phyloP scores from a whole-genome alignment of 2,329 filamentous ascomycete species.

The Hawksworthiomyces lignivorus region DNA sequence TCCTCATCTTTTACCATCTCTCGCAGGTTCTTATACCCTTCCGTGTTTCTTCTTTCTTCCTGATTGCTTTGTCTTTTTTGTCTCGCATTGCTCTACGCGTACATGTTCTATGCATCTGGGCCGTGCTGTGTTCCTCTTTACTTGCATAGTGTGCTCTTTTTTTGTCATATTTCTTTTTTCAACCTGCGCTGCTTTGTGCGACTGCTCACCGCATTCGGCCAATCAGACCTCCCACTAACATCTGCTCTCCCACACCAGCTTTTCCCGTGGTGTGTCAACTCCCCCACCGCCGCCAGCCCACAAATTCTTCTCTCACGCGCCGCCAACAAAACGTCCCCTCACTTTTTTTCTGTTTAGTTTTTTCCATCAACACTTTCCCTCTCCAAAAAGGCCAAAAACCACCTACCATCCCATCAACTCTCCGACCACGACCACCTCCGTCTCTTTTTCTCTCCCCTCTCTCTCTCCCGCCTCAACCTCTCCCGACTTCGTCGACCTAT shows the following conservation, averaged over 20 bases:
- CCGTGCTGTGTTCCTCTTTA: neutral
- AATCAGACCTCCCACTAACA: conserved; percentile 11
- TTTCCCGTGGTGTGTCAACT: conserved; percentile 1
- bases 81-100: too few relatives aligned
- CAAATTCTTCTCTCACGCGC: conserved; percentile 14
- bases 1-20: too few relatives aligned
- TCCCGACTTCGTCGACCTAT: conserved; percentile 5
- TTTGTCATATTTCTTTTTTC: conserved; percentile 5
- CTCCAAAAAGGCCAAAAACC: conserved; percentile 2
- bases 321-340: conserved; percentile 10
- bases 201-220: conserved; percentile 8
- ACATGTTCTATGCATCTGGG: too few relatives aligned
- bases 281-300: conserved; percentile 10
- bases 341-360: conserved; percentile 11
- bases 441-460: neutral
- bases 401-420: neutral
- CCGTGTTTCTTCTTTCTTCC: too few relatives aligned
- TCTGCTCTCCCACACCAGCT: conserved; percentile 8
- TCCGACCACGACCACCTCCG: conserved; percentile 1
- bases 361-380: conserved; percentile 1
- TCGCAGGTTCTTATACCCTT: too few relatives aligned
- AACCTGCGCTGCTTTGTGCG: conserved; percentile 6
- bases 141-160: neutral
- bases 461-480: neutral
- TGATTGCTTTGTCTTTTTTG: neutral